Conservation (phyloP, 345 rosid genomes). For the Brassica cretica region DNA sequence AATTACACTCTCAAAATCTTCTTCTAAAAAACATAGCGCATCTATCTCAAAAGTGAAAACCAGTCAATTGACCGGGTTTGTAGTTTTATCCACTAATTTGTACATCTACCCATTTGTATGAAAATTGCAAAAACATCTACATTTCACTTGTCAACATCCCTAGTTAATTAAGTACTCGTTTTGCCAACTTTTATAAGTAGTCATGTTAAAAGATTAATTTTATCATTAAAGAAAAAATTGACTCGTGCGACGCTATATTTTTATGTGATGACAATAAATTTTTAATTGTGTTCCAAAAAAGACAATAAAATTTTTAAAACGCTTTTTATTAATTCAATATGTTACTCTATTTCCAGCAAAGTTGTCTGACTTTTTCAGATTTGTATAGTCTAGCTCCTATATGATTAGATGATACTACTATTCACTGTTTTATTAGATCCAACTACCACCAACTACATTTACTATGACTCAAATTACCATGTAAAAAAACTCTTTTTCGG, state of each 20-base stretch:
- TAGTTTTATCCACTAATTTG: not conserved
- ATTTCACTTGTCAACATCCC: slow-evolving; percentile 6
- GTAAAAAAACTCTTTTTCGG: not conserved
- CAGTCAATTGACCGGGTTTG: no score
- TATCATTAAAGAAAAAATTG: not conserved
- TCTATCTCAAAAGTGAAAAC: not conserved
- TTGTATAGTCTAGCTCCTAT: not conserved
- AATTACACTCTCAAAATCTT: not conserved
- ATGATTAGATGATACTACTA: not conserved
- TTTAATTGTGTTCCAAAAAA: not conserved
- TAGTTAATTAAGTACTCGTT: not conserved
- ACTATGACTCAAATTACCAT: not conserved
- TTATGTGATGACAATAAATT: not conserved
- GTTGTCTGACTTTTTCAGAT: not conserved
- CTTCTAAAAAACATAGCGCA: not conserved
- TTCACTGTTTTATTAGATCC: not conserved
- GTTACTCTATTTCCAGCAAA: not conserved
- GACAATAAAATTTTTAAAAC: not conserved
- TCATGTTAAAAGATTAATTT: not conserved
- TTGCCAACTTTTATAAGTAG: not conserved
- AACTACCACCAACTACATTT: slow-evolving; percentile 6
- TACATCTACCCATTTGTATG: not conserved
- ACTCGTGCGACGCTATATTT: not conserved
- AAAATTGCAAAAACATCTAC: slow-evolving; percentile 1
- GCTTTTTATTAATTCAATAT: not conserved